Evolutionary conservation across 2,329 filamentous ascomycete species (phyloP).

Genomic region (Paradendryphiella salina): DNA sequence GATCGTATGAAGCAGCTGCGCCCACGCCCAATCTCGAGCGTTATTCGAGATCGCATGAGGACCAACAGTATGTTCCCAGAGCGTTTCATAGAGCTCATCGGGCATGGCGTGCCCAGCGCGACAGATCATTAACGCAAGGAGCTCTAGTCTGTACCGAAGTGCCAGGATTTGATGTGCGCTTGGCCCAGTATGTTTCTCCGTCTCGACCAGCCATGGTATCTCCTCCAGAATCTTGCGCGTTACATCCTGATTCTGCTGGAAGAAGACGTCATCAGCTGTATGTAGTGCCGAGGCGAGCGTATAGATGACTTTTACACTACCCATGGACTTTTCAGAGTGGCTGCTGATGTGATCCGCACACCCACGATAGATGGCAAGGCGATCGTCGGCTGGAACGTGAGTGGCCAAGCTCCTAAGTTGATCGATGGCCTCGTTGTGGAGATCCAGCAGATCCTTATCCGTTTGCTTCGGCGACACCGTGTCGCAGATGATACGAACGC

Average conservation of each 20-base stretch:
- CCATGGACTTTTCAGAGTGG: constrained; percentile 66
- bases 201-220: constrained; percentile 41
- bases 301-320: constrained; percentile 68
- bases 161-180: constrained; percentile 22
- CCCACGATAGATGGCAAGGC: constrained; percentile 64
- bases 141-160: constrained; percentile 53
- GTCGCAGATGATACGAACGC: constrained; percentile 71
- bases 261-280: constrained; percentile 26
- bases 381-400: constrained; percentile 61
- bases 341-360: constrained; percentile 70
- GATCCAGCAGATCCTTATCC: constrained; percentile 61
- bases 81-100: constrained; percentile 60
- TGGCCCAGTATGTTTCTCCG: constrained; percentile 20
- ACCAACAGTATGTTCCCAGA: constrained; percentile 77
- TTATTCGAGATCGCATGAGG: constrained; percentile 60
- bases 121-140: constrained; percentile 62
- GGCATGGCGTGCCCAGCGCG: constrained; percentile 66
- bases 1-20: constrained; percentile 30
- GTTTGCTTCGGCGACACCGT: constrained; percentile 62
- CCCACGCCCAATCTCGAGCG: constrained; percentile 71
- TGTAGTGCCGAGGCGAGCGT: constrained; percentile 29
- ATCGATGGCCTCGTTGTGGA: constrained; percentile 65
- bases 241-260: constrained; percentile 32
- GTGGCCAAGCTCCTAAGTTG: constrained; percentile 65
- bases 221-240: constrained; percentile 46